Evolutionary conservation across 1,284 basidiomycete genomes (phyloP).

Genomic region (Boletellus dicymbophilus): DNA sequence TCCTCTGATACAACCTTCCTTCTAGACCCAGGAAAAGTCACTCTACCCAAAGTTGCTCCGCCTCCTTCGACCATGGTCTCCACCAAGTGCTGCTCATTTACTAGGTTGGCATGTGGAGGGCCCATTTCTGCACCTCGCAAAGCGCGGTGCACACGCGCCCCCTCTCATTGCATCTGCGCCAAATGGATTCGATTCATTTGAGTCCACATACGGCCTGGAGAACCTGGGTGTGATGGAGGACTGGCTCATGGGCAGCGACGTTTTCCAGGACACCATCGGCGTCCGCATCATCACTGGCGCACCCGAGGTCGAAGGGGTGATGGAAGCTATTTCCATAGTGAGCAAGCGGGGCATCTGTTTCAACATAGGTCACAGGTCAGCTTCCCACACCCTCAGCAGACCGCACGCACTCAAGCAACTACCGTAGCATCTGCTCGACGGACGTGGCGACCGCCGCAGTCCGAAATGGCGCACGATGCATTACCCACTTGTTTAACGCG

Average conservation of each 20-base stretch:
- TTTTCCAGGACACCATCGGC: slow-evolving; percentile 44
- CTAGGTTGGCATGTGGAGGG: slow-evolving; percentile 92
- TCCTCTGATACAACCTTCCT: neutral
- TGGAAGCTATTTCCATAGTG: slow-evolving; percentile 65
- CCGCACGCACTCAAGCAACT: slow-evolving; percentile 6
- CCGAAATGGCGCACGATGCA: slow-evolving; percentile 72
- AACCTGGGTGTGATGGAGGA: slow-evolving; percentile 65
- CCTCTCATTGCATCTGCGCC: slow-evolving; percentile 67
- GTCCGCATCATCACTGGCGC: slow-evolving; percentile 87
- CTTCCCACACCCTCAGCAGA: neutral
- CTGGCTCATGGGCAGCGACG: slow-evolving; percentile 55
- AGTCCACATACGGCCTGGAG: slow-evolving; percentile 70
- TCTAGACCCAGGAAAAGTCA: slow-evolving; percentile 72
- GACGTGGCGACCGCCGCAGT: slow-evolving; percentile 71
- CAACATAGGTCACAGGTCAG: slow-evolving; percentile 85
- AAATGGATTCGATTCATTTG: slow-evolving; percentile 63
- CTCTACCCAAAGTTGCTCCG: slow-evolving; percentile 69
- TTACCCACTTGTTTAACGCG: slow-evolving; percentile 92
- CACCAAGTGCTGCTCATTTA: slow-evolving; percentile 61
- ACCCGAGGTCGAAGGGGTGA: slow-evolving; percentile 83
- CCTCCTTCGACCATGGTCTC: slow-evolving; percentile 64
- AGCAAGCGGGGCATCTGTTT: slow-evolving; percentile 71
- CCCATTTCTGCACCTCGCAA: slow-evolving; percentile 79
- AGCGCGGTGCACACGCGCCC: slow-evolving; percentile 80
- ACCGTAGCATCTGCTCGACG: slow-evolving; percentile 58